These are phyloP conservation scores for Cymbopogon citratus DNA, from an alignment of 176 grass and related monocot species.

Conservation along the genomic window DNA sequence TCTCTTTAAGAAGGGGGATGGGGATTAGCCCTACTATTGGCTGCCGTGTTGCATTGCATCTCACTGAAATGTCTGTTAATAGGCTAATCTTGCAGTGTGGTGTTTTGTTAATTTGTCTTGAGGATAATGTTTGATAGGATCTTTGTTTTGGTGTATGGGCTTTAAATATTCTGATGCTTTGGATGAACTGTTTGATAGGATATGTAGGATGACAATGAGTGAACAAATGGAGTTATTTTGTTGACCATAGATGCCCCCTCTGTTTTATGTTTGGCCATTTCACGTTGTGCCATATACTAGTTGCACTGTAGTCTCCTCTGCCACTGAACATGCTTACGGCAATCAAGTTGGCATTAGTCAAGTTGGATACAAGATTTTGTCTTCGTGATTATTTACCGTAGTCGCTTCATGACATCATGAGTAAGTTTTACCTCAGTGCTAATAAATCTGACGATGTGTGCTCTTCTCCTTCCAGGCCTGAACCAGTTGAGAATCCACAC, in stretches of 20 bases:
- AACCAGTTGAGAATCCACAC: not conserved
- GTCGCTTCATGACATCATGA: not conserved
- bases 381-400: not conserved
- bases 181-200: not conserved
- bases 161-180: not conserved
- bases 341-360: not conserved
- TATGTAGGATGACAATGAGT: not conserved
- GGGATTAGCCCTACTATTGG: not conserved
- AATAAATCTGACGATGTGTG: not conserved
- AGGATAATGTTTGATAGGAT: not conserved
- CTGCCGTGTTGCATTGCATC: not conserved
- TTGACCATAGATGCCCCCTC: not conserved
- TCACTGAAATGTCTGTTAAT: not conserved
- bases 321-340: not conserved
- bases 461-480: constrained; percentile 27
- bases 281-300: not conserved
- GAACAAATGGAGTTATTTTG: not conserved
- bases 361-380: not conserved
- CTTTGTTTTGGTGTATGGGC: not conserved
- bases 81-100: not conserved
- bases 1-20: not conserved
- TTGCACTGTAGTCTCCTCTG: not conserved
- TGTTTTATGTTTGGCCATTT: not conserved
- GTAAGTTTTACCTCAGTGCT: not conserved
- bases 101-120: not conserved